Evolutionary conservation across 2,329 filamentous ascomycete genomes (phyloP), one percentile per base, ranked within the genome.

Genomic region (Aureobasidium mangrovei): DNA sequence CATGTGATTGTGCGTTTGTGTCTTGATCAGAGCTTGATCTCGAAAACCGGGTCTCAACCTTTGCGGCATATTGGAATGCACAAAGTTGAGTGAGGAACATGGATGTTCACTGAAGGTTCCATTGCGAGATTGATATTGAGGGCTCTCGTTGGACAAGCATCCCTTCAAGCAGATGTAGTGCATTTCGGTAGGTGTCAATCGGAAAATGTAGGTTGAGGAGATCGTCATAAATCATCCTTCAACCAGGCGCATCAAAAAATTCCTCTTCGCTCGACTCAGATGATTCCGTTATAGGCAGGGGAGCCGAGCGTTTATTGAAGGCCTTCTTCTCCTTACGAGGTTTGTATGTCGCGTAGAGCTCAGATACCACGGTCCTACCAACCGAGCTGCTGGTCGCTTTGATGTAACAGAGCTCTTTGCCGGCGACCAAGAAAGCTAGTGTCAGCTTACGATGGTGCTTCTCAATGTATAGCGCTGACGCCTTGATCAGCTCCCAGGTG

Each of bases 401-500:
- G 12, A 74, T 54, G 26, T 61, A 56, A 7, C 65, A 67, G 2
- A 76, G 61, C 54, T 74, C 68, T 9, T 58, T 55, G 4, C 72
- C 72, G 0, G 72, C 72, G 59, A 74, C 67, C 27, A 60, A 57
- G 44, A 69, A 73, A 0, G 71, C 64, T 31, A 75, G 67, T 0
- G 58, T 58, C 4, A 58, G 53, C 2, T 36, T 32, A 10, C 60
- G 60, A 3, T 58, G 57, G 4, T 63, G 60, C 18, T 65, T 65
- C 0, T 47, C 56, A 4, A 59, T 59, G 31, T 71, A 72, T 2
- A 75, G 53, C 1, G 69, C 63, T 0, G 74, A 77, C 1, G 76
- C 76, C 43, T 70, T 73, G 4, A 79, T 60, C 0, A 69, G 56
- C 1, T 73, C 68, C 77, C 77, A 79, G 0, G 58, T 26, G 24